Evolutionary conservation across 345 rosid species (phyloP).

Genomic region (Rubroshorea leprosula): DNA sequence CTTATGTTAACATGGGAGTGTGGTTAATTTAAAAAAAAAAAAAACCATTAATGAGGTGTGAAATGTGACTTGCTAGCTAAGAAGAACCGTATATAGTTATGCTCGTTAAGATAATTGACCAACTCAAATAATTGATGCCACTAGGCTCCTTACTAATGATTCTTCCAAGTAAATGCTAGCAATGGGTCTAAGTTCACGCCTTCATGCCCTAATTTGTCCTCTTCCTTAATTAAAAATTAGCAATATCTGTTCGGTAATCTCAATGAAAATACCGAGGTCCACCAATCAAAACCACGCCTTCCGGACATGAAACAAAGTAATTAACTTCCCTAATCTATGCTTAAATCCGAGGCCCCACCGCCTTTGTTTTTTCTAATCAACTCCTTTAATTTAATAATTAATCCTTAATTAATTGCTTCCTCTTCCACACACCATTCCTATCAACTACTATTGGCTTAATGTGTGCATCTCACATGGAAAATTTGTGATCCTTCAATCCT

Average conservation of each 20-base stretch:
- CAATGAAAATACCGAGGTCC: conserved; percentile 21
- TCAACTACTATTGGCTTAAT: conserved; percentile 4
- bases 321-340: conserved; percentile 23
- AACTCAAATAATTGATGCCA: conserved; percentile 23
- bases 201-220: conserved; percentile 21
- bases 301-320: conserved; percentile 25
- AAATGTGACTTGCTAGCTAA: conserved; percentile 5
- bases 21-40: background rate
- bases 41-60: conserved; percentile 9
- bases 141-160: conserved; percentile 7
- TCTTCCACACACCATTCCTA: conserved; percentile 2
- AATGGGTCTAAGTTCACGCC: conserved; percentile 15
- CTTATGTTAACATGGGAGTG: too few species aligned
- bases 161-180: conserved; percentile 25
- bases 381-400: conserved; percentile 15
- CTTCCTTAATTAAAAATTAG: conserved; percentile 6
- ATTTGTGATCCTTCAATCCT: too few species aligned
- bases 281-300: conserved; percentile 17
- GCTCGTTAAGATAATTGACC: conserved; percentile 8
- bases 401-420: background rate
- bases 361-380: conserved; percentile 8
- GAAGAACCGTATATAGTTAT: conserved; percentile 9
- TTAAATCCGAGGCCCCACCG: conserved; percentile 26
- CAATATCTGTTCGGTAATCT: conserved; percentile 23
- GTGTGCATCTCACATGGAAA: background rate